Conservation (phyloP, 1,284 basidiomycete genomes). For the Austroboletus olivaceoglutinosus region DNA sequence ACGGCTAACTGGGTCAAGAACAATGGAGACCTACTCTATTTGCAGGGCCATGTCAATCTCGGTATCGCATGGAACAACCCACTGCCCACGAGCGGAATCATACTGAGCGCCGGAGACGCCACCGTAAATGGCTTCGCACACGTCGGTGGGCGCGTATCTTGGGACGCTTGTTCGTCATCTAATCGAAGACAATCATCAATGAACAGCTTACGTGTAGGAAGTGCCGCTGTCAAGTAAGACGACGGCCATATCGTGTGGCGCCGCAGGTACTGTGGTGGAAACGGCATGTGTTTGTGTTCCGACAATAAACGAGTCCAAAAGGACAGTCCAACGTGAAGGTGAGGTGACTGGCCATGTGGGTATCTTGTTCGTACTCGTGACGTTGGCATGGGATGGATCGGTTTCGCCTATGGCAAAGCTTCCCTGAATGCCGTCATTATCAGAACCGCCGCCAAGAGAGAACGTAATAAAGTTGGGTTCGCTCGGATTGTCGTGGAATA, state of each 20-base stretch:
- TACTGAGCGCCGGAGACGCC: constrained; percentile 57
- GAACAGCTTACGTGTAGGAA: constrained; percentile 63
- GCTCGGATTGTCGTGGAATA: constrained; percentile 62
- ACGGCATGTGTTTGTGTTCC: constrained; percentile 50
- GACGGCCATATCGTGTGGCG: constrained; percentile 66
- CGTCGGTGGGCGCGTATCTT: constrained; percentile 63
- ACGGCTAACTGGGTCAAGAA: constrained; percentile 2
- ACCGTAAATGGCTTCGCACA: constrained; percentile 66
- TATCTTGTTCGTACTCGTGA: constrained; percentile 54
- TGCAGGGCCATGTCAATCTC: constrained; percentile 76
- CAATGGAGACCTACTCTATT: constrained; percentile 52
- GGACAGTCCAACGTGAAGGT: constrained; percentile 70
- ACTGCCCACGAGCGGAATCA: constrained; percentile 50
- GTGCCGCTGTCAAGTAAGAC: constrained; percentile 74
- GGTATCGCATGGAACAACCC: constrained; percentile 65
- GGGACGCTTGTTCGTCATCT: constrained; percentile 4
- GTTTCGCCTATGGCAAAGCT: constrained; percentile 71
- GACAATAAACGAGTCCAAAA: constrained; percentile 67
- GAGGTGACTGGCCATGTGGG: constrained; percentile 64
- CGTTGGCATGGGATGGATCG: constrained; percentile 56
- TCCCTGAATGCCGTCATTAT: constrained; percentile 57
- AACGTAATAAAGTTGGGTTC: constrained; percentile 80
- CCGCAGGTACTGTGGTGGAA: constrained; percentile 52
- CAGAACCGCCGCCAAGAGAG: constrained; percentile 57
- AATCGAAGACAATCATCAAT: constrained; percentile 3